Base-by-base conservation (phyloP, 1,139 yeast genomes). In the Candida sojae region DNA sequence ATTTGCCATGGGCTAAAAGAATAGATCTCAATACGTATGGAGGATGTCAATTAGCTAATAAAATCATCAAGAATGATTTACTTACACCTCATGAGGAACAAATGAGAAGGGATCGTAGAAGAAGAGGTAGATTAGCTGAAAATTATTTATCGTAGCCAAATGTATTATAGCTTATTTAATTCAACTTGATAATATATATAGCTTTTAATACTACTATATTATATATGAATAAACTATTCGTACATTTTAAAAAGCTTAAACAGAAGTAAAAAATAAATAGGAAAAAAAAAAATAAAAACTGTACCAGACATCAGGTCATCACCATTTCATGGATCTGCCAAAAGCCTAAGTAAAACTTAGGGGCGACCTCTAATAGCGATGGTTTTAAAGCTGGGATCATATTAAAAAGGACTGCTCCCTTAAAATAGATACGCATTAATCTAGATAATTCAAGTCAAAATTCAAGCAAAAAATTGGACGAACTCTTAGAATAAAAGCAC, bases 311-410 rank as follows among this genome's bases (percentile, higher is more conserved):
- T 81, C 84, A 88, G 96, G 96, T 75, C 80, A 75, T 75, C 80
- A 74, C 80, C 71, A 67, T 73, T 73, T 75, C 96, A 88, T 88
- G 96, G 90, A 83, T 84, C 91, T 66, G 82, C 84, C 76, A 53
- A 63, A 57, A 53, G 63, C 56, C 70, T 66, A 53, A 57, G 55
- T n/a, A 61, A 66, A 55, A 49, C 55, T 66, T 61, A 71, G 73
- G 75, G 82, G 89, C 88, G 83, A 85, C 95, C 95, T 87, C 89
- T 67, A 83, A 84, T 86, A 80, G 91, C 96, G 88, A 88, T 88
- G 96, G 96, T 88, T 75, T 75, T 75, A 74, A 72, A 71, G 76
- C 77, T 75, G 80, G 57, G 53, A 42, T 38, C 46, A 41, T 26
- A 39, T 39, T 25, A 6, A 42, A 35, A 48, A 41, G 45, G 51